Evolutionary conservation across 352 stramenopile species (phyloP).

Genomic region (Albugo candida): DNA sequence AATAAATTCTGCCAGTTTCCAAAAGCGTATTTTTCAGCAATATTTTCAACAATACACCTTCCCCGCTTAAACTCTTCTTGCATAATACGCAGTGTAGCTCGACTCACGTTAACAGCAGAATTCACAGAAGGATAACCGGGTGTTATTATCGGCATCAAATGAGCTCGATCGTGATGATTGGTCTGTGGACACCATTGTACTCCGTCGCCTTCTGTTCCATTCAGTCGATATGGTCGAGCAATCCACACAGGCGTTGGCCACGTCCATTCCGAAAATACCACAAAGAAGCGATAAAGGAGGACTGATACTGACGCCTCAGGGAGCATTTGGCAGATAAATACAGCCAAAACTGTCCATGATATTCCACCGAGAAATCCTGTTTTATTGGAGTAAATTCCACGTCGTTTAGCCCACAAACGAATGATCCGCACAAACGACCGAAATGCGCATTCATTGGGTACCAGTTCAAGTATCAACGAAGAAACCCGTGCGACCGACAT

Average conservation of each 20-base stretch:
- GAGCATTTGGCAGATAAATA: slow-evolving; percentile 77
- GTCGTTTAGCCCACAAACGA: slow-evolving; percentile 48
- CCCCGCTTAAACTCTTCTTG: slow-evolving; percentile 55
- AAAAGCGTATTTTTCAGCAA: background rate
- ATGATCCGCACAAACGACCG: slow-evolving; percentile 49
- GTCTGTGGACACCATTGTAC: slow-evolving; percentile 54
- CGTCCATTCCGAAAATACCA: slow-evolving; percentile 46
- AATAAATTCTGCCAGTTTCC: slow-evolving; percentile 50
- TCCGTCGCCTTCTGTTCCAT: slow-evolving; percentile 10
- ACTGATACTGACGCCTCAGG: slow-evolving; percentile 47
- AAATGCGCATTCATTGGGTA: slow-evolving; percentile 53
- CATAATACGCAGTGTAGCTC: slow-evolving; percentile 51
- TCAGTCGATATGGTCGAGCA: slow-evolving; percentile 21
- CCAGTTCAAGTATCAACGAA: slow-evolving; percentile 62
- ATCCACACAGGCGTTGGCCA: slow-evolving; percentile 69
- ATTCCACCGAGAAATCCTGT: slow-evolving; percentile 61
- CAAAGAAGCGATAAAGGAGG: slow-evolving; percentile 67
- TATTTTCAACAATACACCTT: slow-evolving; percentile 37
- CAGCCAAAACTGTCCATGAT: slow-evolving; percentile 71
- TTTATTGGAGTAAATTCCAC: slow-evolving; percentile 74
- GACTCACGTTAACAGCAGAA: slow-evolving; percentile 66
- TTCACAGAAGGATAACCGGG: slow-evolving; percentile 68
- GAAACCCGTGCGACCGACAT: slow-evolving; percentile 57
- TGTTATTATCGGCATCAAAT: slow-evolving; percentile 79
- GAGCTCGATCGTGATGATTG: slow-evolving; percentile 55